Base-by-base conservation (phyloP, 768 basidiomycete genomes). In the Russula virescens region DNA sequence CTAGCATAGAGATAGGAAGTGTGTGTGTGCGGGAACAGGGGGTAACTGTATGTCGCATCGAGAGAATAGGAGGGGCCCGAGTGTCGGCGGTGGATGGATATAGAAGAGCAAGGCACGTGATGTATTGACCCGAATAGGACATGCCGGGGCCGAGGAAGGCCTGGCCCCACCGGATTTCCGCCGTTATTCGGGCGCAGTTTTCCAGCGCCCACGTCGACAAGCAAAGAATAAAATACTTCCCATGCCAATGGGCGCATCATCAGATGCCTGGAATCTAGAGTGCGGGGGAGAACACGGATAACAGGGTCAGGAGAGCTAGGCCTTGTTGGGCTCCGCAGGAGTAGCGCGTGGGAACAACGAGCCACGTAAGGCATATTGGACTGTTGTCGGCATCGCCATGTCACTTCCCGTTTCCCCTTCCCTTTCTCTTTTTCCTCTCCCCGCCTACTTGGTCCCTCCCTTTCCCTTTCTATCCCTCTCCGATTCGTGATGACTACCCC, bases 401-500 rank as follows among this genome's bases (percentile, higher is more conserved):
- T 10, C 16, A 18, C 21, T n/a, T 42, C 14, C 55, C 48, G 55
- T 34, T 40, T 23, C 11, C 11, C 50, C 49, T 23, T 60, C 11
- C 43, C 51, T 28, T 35, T 66, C 62, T 55, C 56, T 52, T 60
- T n/a, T 61, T 55, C 57, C 43, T 55, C 57, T 40, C 6, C 21
- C 14, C 45, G 43, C 64, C 68, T 51, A 60, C 61, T 48, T 66
- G 60, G 65, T 59, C 54, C 58, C 61, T 48, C 57, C 58, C 54
- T 63, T 53, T 55, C 61, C 28, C 51, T 61, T 62, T 56, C 63
- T 31, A 38, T 62, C 26, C 58, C 47, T 23, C 53, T 21, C 46
- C 58, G 48, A n/a, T 43, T 21, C 55, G 47, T 53, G 66, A 91
- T 91, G 89, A 80, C 89, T 61, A 90, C 89, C 62, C 86, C 89